Percentiles rank a stretch among this genome's conserved stretches.
These are phyloP conservation scores for Hypomyces perniciosus DNA, from an alignment of 2,329 filamentous ascomycete species.

Conservation along the genomic window DNA sequence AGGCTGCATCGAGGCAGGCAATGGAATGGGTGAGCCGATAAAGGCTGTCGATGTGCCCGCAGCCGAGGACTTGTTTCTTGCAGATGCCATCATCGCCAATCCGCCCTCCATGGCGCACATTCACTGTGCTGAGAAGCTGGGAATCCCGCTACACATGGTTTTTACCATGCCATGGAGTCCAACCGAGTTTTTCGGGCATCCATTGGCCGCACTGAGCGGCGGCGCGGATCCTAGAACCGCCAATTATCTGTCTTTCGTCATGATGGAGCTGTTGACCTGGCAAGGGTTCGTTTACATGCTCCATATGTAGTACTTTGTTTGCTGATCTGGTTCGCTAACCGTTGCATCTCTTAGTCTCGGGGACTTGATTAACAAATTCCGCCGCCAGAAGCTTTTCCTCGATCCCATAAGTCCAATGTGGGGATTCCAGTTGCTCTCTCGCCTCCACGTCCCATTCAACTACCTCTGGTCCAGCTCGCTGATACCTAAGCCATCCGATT, in stretches of 20 bases:
- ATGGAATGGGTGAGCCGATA: slow-evolving; percentile 24
- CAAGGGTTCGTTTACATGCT: slow-evolving; percentile 7
- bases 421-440: slow-evolving; percentile 58
- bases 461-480: slow-evolving; percentile 66
- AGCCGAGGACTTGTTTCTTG: slow-evolving; percentile 39
- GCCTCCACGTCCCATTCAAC: slow-evolving; percentile 59
- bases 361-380: slow-evolving; percentile 66
- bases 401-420: slow-evolving; percentile 61
- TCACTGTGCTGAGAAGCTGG: slow-evolving; percentile 44
- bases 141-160: slow-evolving; percentile 45
- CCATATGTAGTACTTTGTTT: background rate
- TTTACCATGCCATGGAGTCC: slow-evolving; percentile 35
- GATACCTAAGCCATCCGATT: slow-evolving; percentile 60
- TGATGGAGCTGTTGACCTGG: slow-evolving; percentile 13
- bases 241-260: slow-evolving; percentile 58
- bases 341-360: slow-evolving; percentile 61
- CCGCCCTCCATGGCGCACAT: slow-evolving; percentile 47
- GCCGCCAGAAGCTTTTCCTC: slow-evolving; percentile 54
- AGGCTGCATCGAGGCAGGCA: slow-evolving; percentile 31
- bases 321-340: slow-evolving; percentile 29
- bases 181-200: slow-evolving; percentile 59
- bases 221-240: slow-evolving; percentile 55
- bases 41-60: slow-evolving; percentile 22
- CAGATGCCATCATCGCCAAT: slow-evolving; percentile 49
- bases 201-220: slow-evolving; percentile 54